Evolutionary conservation across 257 asterid genomes (phyloP), one percentile per base, ranked within the genome.

Genomic region (Nemophila menziesii): DNA sequence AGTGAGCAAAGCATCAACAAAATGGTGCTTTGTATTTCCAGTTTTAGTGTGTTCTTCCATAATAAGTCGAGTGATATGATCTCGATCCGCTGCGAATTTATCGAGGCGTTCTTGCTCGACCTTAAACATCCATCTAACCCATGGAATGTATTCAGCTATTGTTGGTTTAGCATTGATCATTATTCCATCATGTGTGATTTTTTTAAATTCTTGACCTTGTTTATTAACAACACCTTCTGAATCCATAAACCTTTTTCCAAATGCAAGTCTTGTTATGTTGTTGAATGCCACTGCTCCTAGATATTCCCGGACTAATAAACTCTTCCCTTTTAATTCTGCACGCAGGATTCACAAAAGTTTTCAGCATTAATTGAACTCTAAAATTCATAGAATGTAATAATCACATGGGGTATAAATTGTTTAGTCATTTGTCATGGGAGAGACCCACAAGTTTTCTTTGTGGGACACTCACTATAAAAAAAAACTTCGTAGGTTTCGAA

Each of bases 11-110:
- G 95, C 92, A 39, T 84, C 93, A 20, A 84, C 82, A 19, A 84
- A 84, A 56, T 84, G 95, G 62, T 59, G 78, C 62, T 84, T 80
- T 46, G 92, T 73, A 17, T 73, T 66, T 4, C 95, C 95, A 1
- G 74, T 70, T 24, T 41, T 66, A 5, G 79, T 73, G 70, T 84
- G 95, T 48, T 84, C 95, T 49, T 78, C 80, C 95, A 84, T 84
- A 71, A 84, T 84, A 15, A 46, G 57, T 49, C 72, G 65, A 12
- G 95, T 77, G 26, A 80, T 76, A 36, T 23, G 23, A 33, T 75
- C 74, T 0, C 72, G 57, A 4, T 76, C 74, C 0, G 66, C 38
- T 5, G 67, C 68, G 20, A 77, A 84, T 46, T 56, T 58, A 0
- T 59, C 72, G 1, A 84, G 65, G 2, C 67, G 74, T 6, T 67